Evolutionary conservation across 495 filamentous ascomycete genomes (phyloP).

Genomic region (Penicillium daleae): DNA sequence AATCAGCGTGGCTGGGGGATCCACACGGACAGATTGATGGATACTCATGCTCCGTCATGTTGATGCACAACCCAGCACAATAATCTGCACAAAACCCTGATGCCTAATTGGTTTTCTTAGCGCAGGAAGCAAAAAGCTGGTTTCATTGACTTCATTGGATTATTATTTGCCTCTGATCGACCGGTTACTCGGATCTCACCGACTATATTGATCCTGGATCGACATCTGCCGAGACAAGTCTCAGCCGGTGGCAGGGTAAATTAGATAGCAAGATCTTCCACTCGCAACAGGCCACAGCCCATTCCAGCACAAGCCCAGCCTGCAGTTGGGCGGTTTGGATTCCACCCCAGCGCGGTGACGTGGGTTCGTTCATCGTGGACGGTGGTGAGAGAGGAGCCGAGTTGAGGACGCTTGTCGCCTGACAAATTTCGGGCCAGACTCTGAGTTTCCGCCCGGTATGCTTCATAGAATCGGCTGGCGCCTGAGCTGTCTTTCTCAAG

Average conservation of each 20-base stretch:
- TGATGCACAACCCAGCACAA: conserved; percentile 7
- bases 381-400: conserved; percentile 48
- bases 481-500: conserved; percentile 38
- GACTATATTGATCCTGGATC: conserved; percentile 15
- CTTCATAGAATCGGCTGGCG: conserved; percentile 61
- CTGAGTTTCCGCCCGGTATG: conserved; percentile 54
- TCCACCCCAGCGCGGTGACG: conserved; percentile 65
- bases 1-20: conserved; percentile 31
- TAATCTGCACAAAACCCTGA: conserved; percentile 10
- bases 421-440: conserved; percentile 38
- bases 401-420: conserved; percentile 37
- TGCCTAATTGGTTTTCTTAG: conserved; percentile 38
- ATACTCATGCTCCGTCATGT: background rate
- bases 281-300: conserved; percentile 64
- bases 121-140: background rate
- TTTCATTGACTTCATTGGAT: conserved; percentile 5
- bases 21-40: conserved; percentile 13
- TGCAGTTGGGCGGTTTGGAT: conserved; percentile 62
- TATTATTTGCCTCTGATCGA: conserved; percentile 12
- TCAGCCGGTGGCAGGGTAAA: conserved; percentile 13
- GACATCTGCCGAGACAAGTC: conserved; percentile 11
- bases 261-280: conserved; percentile 66
- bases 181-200: background rate
- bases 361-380: conserved; percentile 63
- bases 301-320: conserved; percentile 68